Evolutionary conservation across 345 rosid genomes (phyloP), one percentile per base, ranked within the genome.

Genomic region (Eucalyptus grandis): DNA sequence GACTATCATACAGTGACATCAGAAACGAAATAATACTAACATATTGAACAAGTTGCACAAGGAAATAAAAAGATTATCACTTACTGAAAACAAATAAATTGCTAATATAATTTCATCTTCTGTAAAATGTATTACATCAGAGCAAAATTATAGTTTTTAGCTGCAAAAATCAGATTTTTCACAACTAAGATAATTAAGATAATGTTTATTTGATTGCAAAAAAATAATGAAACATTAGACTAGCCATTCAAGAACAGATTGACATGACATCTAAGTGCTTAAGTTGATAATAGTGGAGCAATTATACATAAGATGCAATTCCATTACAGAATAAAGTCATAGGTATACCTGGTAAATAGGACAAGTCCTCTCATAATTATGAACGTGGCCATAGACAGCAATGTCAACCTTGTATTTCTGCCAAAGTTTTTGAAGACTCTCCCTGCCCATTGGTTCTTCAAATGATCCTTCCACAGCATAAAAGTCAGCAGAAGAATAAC

Each of bases 361-460:
- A 89, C 99, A 97, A 14, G 96, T 93, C 89, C 99, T 91, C 91
- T 95, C 98, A 46, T 97, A 97, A 94, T 95, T 97, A 87, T 97
- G 99, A 88, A 97, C 94, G 49, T 97, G 98, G 40, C 99, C 99
- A 31, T 87, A 97, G 89, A 95, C 89, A 56, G 97, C 97, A 47
- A 96, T 91, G 93, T 96, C 98, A 2, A 97, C 99, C 91, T 93
- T 96, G 93, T 95, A 94, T 90, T 95, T 97, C 92, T 96, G 97
- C 99, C 98, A 96, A 22, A 96, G 95, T 90, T 91, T 95, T 91
- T 97, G 99, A 91, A 97, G 81, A 92, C 95, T 93, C 22, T 97
- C 99, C 91, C 97, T 93, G 89, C 96, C 96, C 96, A 95, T 94
- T 53, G 96, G 96, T 91, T 96, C 96, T 86, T 92, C 95, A 90